Evolutionary conservation across 1,284 basidiomycete genomes (phyloP).

Genomic region (Cutaneotrichosporon sp.): DNA sequence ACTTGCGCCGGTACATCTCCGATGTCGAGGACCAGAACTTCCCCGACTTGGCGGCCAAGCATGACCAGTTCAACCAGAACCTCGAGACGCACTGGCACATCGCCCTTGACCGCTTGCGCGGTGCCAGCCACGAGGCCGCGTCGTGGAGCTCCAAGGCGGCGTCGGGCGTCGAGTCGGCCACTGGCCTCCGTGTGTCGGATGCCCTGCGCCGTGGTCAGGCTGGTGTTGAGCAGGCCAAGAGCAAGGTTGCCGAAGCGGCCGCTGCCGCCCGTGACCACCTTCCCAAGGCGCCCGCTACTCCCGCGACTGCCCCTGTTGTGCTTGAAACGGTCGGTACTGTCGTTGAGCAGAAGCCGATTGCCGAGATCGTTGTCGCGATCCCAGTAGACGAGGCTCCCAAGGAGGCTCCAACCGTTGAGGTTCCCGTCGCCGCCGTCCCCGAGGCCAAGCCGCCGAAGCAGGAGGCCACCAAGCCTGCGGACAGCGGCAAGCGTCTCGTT

Average conservation of each 20-base stretch:
- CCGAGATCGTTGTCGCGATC: slow-evolving; percentile 30
- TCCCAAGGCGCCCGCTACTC: slow-evolving; percentile 6
- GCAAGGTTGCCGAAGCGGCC: slow-evolving; percentile 10
- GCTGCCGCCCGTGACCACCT: slow-evolving; percentile 16
- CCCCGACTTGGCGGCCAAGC: slow-evolving; percentile 63
- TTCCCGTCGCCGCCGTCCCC: not conserved
- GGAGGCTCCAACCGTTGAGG: not conserved
- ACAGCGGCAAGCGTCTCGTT: slow-evolving; percentile 26
- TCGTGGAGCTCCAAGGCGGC: slow-evolving; percentile 52
- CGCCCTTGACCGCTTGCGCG: slow-evolving; percentile 51
- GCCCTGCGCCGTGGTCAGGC: slow-evolving; percentile 53
- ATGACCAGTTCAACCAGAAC: slow-evolving; percentile 63
- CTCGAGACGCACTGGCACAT: slow-evolving; percentile 58
- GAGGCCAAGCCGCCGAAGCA: slow-evolving; percentile 4
- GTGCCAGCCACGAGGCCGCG: slow-evolving; percentile 43
- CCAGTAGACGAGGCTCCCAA: not conserved
- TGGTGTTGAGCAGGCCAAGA: slow-evolving; percentile 9
- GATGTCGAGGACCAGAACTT: slow-evolving; percentile 66
- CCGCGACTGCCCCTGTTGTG: slow-evolving; percentile 7
- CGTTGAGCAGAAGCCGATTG: slow-evolving; percentile 45
- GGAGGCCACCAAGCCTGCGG: slow-evolving; percentile 2
- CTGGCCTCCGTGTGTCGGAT: slow-evolving; percentile 66
- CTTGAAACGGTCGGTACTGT: slow-evolving; percentile 39
- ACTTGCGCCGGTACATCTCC: slow-evolving; percentile 62
- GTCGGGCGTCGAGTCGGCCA: slow-evolving; percentile 60